Base-by-base conservation (phyloP, 352 stramenopile species). In the Pythium aquatile region DNA sequence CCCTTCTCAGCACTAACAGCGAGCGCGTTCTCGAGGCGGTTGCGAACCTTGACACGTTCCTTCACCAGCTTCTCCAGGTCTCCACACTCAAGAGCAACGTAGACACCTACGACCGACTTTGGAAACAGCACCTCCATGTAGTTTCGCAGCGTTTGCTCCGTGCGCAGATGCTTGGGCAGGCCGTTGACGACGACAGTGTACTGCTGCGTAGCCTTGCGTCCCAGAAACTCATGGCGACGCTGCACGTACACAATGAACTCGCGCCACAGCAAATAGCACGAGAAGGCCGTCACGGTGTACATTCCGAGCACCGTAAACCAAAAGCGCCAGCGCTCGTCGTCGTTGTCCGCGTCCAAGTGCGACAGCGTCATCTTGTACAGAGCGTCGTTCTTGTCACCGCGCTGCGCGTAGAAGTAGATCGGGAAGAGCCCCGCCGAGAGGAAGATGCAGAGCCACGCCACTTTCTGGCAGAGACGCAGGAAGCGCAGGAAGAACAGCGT, bases 401-500 rank as follows among this genome's bases (percentile, higher is more conserved):
- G 42, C 53, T 81, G 63, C 2, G 64, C 81, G 49, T 87, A 85
- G 63, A 81, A 91, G 63, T 94, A 94, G n/a, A 93, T 77, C 28
- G 85, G 85, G 66, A 94, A 94, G 37, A 85, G 78, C 40, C 68
- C 79, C 5, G 55, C 72, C n/a, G 83, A 92, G 47, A 90, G 68
- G 28, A 85, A 1, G 3, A 94, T 69, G 9, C 72, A 76, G 35
- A 88, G 72, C 7, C 61, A 66, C 37, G 85, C 81, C 4, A 94
- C 66, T 59, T 94, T 94, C 52, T 91, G 77, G 53, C 80, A 85
- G 3, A 94, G 51, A 6, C 79, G 64, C 59, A 93, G 11, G 44
- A 94, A 92, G 28, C 85, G 85, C 37, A 94, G 62, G 33, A 91
- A 90, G 64, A 92, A 90, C 30, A 94, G 74, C 61, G 85, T 91